Evolutionary conservation across 1,139 yeast species (phyloP).

Genomic region (Lodderomyces orthopsilosis): DNA sequence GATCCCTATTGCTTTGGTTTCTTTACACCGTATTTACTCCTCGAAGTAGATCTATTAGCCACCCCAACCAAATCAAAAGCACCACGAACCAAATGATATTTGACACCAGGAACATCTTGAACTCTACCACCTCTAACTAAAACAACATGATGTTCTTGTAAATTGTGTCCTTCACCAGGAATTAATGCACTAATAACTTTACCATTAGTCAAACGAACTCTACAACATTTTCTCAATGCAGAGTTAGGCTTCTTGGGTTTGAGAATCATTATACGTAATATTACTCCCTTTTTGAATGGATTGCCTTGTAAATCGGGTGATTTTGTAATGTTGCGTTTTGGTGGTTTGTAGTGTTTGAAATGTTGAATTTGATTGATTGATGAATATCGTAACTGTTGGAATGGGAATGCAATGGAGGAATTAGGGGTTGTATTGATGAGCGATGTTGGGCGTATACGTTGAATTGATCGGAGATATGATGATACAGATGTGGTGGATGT

Average conservation of each 20-base stretch:
- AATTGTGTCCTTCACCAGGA: slow-evolving; percentile 98
- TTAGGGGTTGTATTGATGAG: not conserved
- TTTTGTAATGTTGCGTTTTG: slow-evolving; percentile 45
- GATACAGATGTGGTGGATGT: not conserved
- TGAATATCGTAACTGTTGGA: slow-evolving; percentile 40
- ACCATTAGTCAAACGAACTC: slow-evolving; percentile 92
- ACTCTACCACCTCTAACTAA: slow-evolving; percentile 96
- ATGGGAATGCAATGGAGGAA: not conserved
- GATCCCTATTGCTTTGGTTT: slow-evolving; percentile 51
- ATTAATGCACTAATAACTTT: slow-evolving; percentile 87
- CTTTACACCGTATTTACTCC: slow-evolving; percentile 94
- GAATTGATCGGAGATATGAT: slow-evolving; percentile 4
- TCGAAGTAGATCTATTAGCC: slow-evolving; percentile 83
- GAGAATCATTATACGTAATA: slow-evolving; percentile 88
- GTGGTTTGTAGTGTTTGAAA: slow-evolving; percentile 59
- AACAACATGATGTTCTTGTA: slow-evolving; percentile 97
- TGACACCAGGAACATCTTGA: slow-evolving; percentile 98
- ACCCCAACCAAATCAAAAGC: slow-evolving; percentile 93
- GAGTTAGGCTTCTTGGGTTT: slow-evolving; percentile 99
- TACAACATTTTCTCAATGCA: slow-evolving; percentile 94
- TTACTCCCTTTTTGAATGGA: slow-evolving; percentile 91
- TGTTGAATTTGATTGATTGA: slow-evolving; percentile 71
- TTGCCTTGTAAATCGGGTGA: slow-evolving; percentile 80
- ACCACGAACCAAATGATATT: slow-evolving; percentile 92
- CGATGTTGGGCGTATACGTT: slow-evolving; percentile 2